Evolutionary conservation across 805 yeast genomes (phyloP).

Genomic region (Ogataea pignaliae): DNA sequence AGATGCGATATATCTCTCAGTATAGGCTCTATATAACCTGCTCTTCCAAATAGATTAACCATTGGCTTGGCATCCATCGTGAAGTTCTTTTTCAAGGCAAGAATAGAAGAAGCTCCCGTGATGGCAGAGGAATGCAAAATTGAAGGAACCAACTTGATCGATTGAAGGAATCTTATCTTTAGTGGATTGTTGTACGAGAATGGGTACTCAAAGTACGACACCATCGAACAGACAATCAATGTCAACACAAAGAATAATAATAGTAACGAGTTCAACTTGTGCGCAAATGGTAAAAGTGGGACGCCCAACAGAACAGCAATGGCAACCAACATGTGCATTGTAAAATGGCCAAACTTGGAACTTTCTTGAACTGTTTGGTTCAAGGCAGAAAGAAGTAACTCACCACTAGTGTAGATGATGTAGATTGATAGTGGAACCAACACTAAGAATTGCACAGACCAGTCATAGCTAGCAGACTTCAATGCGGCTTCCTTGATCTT

Average conservation of each 20-base stretch:
- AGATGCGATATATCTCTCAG: constrained; percentile 63
- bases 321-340: constrained; percentile 32
- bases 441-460: constrained; percentile 71
- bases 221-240: constrained; percentile 34
- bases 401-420: constrained; percentile 50
- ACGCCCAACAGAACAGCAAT: constrained; percentile 36
- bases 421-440: constrained; percentile 62
- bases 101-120: constrained; percentile 1
- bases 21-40: constrained; percentile 42
- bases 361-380: constrained; percentile 73
- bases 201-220: constrained; percentile 45
- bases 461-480: constrained; percentile 62
- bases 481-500: constrained; percentile 28
- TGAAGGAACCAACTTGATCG: constrained; percentile 40
- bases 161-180: constrained; percentile 68
- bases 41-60: constrained; percentile 48
- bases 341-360: constrained; percentile 34
- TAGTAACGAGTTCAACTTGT: constrained; percentile 56
- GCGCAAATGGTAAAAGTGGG: constrained; percentile 65
- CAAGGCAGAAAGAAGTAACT: constrained; percentile 56
- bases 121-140: constrained; percentile 6
- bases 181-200: constrained; percentile 60
- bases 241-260: constrained; percentile 39
- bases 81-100: too few relatives aligned
- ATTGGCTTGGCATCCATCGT: constrained; percentile 22